Evolutionary conservation across 345 rosid genomes (phyloP), one percentile per base, ranked within the genome.

Genomic region (Rhizophora apiculata): DNA sequence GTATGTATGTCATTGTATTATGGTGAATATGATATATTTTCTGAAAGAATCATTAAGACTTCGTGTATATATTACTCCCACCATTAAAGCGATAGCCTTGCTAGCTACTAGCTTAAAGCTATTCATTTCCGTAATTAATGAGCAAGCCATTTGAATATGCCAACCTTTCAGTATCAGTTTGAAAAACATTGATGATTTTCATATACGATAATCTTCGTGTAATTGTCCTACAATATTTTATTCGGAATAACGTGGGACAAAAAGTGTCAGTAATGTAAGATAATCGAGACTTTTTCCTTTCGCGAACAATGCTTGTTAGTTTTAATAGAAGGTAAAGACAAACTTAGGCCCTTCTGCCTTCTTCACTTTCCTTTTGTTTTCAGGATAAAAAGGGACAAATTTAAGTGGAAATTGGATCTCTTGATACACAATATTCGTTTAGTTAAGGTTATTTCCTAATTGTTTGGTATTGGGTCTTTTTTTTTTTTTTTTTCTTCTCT

Each of bases 311-410:
- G 31, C 20, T 29, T 56, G 60, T 46, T n/a, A 22, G 51, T 53
- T 65, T 31, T 19, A 51, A 65, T 70, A 4, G 2, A 29, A 68
- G 56, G 59, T 61, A n/a, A 60, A 49, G 84, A 81, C 81, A 80
- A 76, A 68, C 32, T 2, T 68, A 67, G 82, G 66, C 61, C 49
- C 16, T 43, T 43, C 15, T 43, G 49, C 49, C 49, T 43, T 43
- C 46, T 39, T 31, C 49, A 13, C 49, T 43, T 39, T 43, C 49
- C 18, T 43, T 15, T 43, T 43, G 49, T 43, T 43, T 43, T 43
- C 49, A 3, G 49, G 16, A 43, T 0, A 43, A 43, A 43, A 43
- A 43, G 48, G 18, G 4, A 43, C 18, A 13, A 13, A 13, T 13
- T 43, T 15, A 43, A 19, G 18, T 43, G 49, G 78, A 74, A 69